Percentiles rank a stretch among this genome's conserved stretches.
Evolutionary conservation across 441 rosid genomes (phyloP).

Genomic region (Mallotus japonicus): DNA sequence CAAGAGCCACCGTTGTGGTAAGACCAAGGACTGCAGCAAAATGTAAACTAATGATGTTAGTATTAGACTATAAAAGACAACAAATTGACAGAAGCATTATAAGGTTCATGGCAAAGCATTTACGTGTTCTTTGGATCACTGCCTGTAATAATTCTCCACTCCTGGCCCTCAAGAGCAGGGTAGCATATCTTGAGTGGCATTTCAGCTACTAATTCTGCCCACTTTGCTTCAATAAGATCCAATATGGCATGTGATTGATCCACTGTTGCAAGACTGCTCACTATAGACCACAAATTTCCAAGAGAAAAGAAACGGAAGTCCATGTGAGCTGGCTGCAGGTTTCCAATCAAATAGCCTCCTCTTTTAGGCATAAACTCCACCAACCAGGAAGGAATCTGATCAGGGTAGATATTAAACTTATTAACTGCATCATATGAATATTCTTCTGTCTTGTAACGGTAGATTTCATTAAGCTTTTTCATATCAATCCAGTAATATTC

Average conservation of each 20-base stretch:
- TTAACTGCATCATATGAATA: constrained; percentile 87
- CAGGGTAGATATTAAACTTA: constrained; percentile 88
- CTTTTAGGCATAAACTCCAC: constrained; percentile 40
- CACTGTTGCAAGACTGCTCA: constrained; percentile 39
- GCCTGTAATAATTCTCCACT: constrained; percentile 44
- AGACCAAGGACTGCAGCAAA: constrained; percentile 30
- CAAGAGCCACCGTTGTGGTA: constrained; percentile 32
- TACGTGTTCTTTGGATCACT: constrained; percentile 49
- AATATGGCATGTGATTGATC: constrained; percentile 43
- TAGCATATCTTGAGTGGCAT: constrained; percentile 45
- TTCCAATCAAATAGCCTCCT: constrained; percentile 47
- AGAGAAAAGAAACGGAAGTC: constrained; percentile 49
- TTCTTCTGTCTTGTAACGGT: constrained; percentile 50
- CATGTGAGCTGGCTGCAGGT: constrained; percentile 50
- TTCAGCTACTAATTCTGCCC: constrained; percentile 39
- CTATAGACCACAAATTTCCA: constrained; percentile 43
- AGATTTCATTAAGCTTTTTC: constrained; percentile 41
- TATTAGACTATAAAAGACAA: not conserved
- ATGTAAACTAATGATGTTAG: not conserved
- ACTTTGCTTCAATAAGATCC: constrained; percentile 45
- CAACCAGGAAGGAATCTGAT: constrained; percentile 45
- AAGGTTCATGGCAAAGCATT: constrained; percentile 6
- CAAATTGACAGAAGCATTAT: not conserved
- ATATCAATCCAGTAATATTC: constrained; percentile 67
- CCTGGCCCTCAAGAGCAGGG: constrained; percentile 43